A percentile compares a stretch with the other conserved stretches of the same genome.
phyloP scores from a whole-genome alignment of 176 grass and related monocot genomes.

The Raddia guianensis region DNA sequence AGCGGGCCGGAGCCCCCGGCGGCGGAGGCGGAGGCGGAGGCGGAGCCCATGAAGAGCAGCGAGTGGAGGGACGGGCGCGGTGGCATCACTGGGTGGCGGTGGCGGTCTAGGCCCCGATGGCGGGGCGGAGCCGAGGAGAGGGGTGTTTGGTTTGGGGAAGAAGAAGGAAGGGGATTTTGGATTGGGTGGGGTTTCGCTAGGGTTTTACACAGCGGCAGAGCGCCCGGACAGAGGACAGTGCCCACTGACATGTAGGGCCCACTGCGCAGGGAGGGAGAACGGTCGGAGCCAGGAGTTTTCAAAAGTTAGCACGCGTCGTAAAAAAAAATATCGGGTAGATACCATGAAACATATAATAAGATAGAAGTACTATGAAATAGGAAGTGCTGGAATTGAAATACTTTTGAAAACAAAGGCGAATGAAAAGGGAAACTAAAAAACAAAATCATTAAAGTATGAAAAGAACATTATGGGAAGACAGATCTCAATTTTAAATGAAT shows the following conservation, averaged over 20 bases:
- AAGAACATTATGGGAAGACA: too few relatives aligned
- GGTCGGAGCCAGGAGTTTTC: too few relatives aligned
- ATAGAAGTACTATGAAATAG: too few relatives aligned
- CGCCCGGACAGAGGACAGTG: not conserved
- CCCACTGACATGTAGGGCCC: not conserved
- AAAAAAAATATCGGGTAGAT: too few relatives aligned
- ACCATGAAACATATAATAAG: too few relatives aligned
- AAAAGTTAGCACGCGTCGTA: too few relatives aligned
- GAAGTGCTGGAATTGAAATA: too few relatives aligned
- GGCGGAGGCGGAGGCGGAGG: conserved; percentile 35
- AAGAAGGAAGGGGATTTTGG: conserved; percentile 42
- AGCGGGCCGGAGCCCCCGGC: conserved; percentile 26
- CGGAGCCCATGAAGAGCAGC: conserved; percentile 52
- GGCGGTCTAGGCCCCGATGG: conserved; percentile 3
- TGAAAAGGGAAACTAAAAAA: too few relatives aligned
- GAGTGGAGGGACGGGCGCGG: conserved; percentile 53
- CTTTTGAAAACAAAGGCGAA: too few relatives aligned
- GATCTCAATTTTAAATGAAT: too few relatives aligned
- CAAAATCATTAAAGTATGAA: too few relatives aligned
- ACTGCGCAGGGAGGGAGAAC: not conserved
- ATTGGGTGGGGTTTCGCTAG: conserved; percentile 48
- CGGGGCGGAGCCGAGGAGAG: not conserved
- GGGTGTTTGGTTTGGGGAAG: conserved; percentile 21
- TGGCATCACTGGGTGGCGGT: conserved; percentile 36
- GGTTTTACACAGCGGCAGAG: not conserved